These are phyloP conservation scores for Phytophthora sp. DNA, from an alignment of 352 stramenopile species.

Conservation along the genomic window DNA sequence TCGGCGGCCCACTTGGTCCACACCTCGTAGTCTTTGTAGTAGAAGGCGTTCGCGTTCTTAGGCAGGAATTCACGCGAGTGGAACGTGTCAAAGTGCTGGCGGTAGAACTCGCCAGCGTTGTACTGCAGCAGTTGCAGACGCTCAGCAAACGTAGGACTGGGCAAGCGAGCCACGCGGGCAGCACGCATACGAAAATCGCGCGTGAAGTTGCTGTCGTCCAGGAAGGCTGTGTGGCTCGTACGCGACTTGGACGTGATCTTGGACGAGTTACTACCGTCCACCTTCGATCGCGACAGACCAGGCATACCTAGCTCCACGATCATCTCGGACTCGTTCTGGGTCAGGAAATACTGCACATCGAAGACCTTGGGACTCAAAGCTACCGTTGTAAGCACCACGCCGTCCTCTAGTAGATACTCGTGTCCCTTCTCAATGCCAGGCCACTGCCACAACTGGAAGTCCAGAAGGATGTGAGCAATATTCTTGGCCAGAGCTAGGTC, in stretches of 20 bases:
- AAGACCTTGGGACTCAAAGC: conserved; percentile 73
- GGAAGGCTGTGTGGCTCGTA: conserved; percentile 82
- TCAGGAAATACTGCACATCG: conserved; percentile 75
- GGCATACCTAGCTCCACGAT: conserved; percentile 60
- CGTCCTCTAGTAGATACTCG: conserved; percentile 69
- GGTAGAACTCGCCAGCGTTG: conserved; percentile 79
- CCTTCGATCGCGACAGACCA: conserved; percentile 63
- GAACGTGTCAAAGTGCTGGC: conserved; percentile 82
- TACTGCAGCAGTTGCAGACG: conserved; percentile 79
- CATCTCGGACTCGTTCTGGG: conserved; percentile 54
- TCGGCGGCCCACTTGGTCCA: conserved; percentile 66
- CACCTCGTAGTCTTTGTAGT: conserved; percentile 62
- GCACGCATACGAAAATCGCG: conserved; percentile 72
- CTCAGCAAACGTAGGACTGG: conserved; percentile 70
- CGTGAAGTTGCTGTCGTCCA: conserved; percentile 64
- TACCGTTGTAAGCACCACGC: conserved; percentile 71
- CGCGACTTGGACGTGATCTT: conserved; percentile 66
- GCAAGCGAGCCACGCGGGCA: conserved; percentile 60
- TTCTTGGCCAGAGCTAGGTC: conserved; percentile 58
- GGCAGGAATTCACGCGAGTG: conserved; percentile 74
- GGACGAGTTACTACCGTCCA: conserved; percentile 67
- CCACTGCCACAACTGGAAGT: conserved; percentile 87
- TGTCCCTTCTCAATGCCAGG: conserved; percentile 75
- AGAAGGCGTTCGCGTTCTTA: conserved; percentile 41
- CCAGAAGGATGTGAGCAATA: conserved; percentile 75